Conservation (phyloP, 805 yeast species). For the Metschnikowia lochheadii region DNA sequence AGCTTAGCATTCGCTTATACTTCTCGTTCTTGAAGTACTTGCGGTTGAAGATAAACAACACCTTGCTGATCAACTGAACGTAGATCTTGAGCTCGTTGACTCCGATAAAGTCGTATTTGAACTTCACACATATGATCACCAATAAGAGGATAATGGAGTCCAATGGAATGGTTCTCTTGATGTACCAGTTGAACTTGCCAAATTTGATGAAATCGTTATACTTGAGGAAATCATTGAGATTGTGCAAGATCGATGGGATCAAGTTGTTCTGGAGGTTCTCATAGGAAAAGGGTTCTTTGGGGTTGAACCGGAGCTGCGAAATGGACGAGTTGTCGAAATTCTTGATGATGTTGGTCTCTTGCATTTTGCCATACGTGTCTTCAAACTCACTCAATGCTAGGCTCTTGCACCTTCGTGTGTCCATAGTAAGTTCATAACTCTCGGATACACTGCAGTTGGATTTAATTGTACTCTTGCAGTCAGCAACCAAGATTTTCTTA, state of each 20-base stretch:
- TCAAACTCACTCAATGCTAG: slow-evolving; percentile 35
- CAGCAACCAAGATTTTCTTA: slow-evolving; percentile 38
- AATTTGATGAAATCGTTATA: slow-evolving; percentile 49
- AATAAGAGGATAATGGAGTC: slow-evolving; percentile 53
- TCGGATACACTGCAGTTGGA: not conserved
- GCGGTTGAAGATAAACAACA: slow-evolving; percentile 38
- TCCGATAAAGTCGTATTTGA: slow-evolving; percentile 40
- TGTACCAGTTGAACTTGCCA: slow-evolving; percentile 58
- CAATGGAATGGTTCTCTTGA: slow-evolving; percentile 56
- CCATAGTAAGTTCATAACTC: not conserved
- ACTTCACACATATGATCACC: slow-evolving; percentile 50
- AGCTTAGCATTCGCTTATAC: slow-evolving; percentile 42
- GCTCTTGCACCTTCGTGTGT: slow-evolving; percentile 20
- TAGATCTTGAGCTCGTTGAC: slow-evolving; percentile 34
- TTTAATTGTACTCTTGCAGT: slow-evolving; percentile 8
- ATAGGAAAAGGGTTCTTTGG: slow-evolving; percentile 42
- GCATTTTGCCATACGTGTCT: slow-evolving; percentile 37
- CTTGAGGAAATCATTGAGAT: slow-evolving; percentile 51
- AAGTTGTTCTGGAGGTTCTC: slow-evolving; percentile 50
- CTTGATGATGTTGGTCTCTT: slow-evolving; percentile 36
- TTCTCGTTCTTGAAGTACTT: slow-evolving; percentile 46
- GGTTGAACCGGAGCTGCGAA: slow-evolving; percentile 34
- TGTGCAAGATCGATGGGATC: slow-evolving; percentile 54
- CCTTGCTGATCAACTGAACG: slow-evolving; percentile 39
- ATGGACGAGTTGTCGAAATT: slow-evolving; percentile 36